Percentiles rank a stretch among this genome's conserved stretches.
These are phyloP conservation scores for Pythium rishiriense DNA, from an alignment of 352 stramenopile genomes.

Conservation along the genomic window DNA sequence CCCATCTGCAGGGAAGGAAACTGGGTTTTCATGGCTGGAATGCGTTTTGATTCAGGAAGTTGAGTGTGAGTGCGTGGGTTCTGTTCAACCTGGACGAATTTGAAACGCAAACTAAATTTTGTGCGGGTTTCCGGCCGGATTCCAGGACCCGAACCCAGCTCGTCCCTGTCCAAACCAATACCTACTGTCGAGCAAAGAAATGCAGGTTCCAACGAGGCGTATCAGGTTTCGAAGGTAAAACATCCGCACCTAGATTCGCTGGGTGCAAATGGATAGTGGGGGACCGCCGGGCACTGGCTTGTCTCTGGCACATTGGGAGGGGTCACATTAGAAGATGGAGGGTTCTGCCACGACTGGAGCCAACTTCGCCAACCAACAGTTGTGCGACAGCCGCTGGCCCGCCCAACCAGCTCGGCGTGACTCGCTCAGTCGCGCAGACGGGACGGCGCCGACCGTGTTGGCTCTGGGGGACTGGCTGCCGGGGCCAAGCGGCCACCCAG, in stretches of 20 bases:
- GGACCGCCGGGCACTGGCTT: too few species aligned
- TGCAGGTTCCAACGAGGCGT: constrained; percentile 18
- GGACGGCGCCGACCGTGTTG: constrained; percentile 1
- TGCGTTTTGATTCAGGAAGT: not conserved
- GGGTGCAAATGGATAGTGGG: not conserved
- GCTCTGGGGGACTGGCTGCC: constrained; percentile 10
- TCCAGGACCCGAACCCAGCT: not conserved
- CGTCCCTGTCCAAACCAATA: constrained; percentile 11
- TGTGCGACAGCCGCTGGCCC: constrained; percentile 24
- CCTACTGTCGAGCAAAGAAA: constrained; percentile 20
- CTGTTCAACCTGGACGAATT: not conserved
- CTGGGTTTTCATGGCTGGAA: not conserved
- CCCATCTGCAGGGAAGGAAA: not conserved
- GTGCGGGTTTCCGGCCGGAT: not conserved
- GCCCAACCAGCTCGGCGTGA: constrained; percentile 11
- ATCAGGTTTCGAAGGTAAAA: constrained; percentile 12
- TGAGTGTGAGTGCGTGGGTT: too few species aligned
- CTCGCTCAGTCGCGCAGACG: constrained; percentile 10
- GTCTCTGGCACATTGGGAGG: constrained; percentile 10
- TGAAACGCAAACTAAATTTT: constrained; percentile 7
- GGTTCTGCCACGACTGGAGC: constrained; percentile 13
- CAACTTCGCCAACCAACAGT: constrained; percentile 27
- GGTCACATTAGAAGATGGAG: constrained; percentile 18
- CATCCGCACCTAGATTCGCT: constrained; percentile 14
- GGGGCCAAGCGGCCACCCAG: not conserved